phyloP scores from a whole-genome alignment of 768 basidiomycete genomes.

The Daedalea quercina region DNA sequence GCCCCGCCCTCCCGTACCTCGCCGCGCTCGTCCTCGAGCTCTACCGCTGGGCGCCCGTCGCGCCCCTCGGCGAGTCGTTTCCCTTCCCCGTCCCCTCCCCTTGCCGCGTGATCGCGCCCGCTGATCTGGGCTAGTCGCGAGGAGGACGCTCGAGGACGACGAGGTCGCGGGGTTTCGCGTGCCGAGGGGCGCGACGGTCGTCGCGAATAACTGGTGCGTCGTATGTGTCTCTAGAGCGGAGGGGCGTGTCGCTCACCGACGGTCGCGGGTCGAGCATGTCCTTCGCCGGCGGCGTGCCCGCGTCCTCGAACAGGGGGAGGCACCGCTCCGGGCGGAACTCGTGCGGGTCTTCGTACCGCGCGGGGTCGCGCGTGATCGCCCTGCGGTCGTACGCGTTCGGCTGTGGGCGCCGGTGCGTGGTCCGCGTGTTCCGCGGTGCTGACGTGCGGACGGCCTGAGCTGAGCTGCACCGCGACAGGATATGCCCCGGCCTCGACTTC shows the following conservation, averaged over 20 bases:
- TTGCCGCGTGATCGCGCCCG: neutral
- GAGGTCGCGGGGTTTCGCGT: slow-evolving; percentile 21
- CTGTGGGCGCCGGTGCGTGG: slow-evolving; percentile 7
- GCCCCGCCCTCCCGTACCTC: slow-evolving; percentile 12
- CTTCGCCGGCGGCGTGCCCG: no score
- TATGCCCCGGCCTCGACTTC: slow-evolving; percentile 14
- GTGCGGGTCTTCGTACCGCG: no score
- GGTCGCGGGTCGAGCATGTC: no score
- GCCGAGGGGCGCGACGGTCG: slow-evolving; percentile 23
- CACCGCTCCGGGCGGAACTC: no score
- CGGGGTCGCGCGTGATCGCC: no score
- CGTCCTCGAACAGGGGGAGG: no score
- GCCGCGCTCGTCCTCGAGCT: slow-evolving; percentile 14
- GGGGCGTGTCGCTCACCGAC: slow-evolving; percentile 27
- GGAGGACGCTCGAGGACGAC: slow-evolving; percentile 15
- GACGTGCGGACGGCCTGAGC: neutral
- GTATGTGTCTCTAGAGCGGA: neutral
- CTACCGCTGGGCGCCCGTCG: slow-evolving; percentile 17
- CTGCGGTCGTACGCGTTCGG: slow-evolving; percentile 14
- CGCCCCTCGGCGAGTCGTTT: slow-evolving; percentile 10
- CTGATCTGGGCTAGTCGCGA: slow-evolving; percentile 4
- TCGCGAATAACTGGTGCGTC: slow-evolving; percentile 24
- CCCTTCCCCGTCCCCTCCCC: no score
- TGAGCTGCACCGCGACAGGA: neutral
- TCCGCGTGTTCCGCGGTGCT: neutral